These are phyloP conservation scores for Coemansia guatemalensis DNA, from an alignment of 192 early-diverging fungal species.

Conservation along the genomic window DNA sequence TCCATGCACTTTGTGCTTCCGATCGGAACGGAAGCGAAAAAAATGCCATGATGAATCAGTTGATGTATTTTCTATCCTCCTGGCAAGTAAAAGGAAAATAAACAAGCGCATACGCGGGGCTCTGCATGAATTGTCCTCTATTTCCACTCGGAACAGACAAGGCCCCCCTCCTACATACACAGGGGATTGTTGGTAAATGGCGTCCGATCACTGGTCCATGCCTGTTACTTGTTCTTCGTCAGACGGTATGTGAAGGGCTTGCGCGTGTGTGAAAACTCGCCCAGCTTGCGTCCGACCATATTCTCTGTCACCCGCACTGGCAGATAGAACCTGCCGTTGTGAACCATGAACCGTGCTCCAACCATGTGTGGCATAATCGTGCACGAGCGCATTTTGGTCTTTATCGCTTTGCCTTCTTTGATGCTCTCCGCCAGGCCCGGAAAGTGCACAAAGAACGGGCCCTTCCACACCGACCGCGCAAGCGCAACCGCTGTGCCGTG, in stretches of 20 bases:
- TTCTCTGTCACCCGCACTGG: conserved; percentile 84
- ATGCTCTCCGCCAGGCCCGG: conserved; percentile 64
- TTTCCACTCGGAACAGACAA: background rate
- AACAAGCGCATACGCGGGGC: background rate
- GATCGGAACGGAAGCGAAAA: no score
- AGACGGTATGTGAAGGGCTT: conserved; percentile 79
- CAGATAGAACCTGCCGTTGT: conserved; percentile 90
- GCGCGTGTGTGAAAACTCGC: conserved; percentile 90
- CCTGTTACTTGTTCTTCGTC: conserved; percentile 73
- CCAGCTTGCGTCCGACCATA: conserved; percentile 93
- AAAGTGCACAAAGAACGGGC: conserved; percentile 55
- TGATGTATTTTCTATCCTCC: background rate
- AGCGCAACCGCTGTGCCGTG: conserved; percentile 17
- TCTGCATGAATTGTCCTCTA: no score
- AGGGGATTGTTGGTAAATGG: no score
- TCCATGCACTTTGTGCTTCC: no score
- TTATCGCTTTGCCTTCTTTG: conserved; percentile 61
- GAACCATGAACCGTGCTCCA: conserved; percentile 83
- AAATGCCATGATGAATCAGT: no score
- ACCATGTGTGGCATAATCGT: conserved; percentile 92
- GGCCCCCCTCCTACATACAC: no score
- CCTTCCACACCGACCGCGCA: conserved; percentile 71
- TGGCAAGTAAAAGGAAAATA: background rate
- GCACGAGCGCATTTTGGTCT: conserved; percentile 75
- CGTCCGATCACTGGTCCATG: no score